Conservation (phyloP, 2,329 filamentous ascomycete genomes). For the Pseudogymnoascus sp. region DNA sequence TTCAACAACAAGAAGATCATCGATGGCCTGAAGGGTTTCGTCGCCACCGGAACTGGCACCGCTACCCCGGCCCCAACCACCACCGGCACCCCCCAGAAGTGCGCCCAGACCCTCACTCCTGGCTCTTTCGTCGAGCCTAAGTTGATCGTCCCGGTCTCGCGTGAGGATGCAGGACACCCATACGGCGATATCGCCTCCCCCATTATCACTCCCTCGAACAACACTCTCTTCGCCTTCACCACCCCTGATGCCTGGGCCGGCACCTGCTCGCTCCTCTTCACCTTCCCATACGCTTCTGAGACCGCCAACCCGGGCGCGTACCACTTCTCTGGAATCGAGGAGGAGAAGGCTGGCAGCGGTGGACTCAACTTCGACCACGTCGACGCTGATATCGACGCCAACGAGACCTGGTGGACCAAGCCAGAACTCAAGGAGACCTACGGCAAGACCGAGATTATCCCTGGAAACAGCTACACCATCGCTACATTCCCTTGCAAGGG, state of each 20-base stretch:
- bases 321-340: constrained; percentile 23
- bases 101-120: constrained; percentile 18
- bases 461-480: constrained; percentile 24
- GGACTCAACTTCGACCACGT: constrained; percentile 23
- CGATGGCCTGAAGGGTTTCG: background rate
- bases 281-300: constrained; percentile 22
- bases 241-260: constrained; percentile 20
- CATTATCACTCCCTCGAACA: constrained; percentile 20
- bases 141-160: constrained; percentile 24
- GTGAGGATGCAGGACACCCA: constrained; percentile 13
- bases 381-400: constrained; percentile 14
- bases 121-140: constrained; percentile 21
- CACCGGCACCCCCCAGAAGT: constrained; percentile 11
- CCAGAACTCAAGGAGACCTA: constrained; percentile 18
- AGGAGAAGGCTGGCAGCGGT: constrained; percentile 19
- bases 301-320: constrained; percentile 17
- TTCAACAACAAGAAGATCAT: background rate
- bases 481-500: constrained; percentile 19
- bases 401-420: constrained; percentile 15
- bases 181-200: constrained; percentile 19
- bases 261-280: constrained; percentile 24
- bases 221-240: constrained; percentile 25
- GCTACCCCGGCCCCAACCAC: background rate
- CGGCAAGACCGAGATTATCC: constrained; percentile 23
- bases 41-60: background rate